Evolutionary conservation across 768 basidiomycete genomes (phyloP).

Genomic region (Gymnopilus junonius): DNA sequence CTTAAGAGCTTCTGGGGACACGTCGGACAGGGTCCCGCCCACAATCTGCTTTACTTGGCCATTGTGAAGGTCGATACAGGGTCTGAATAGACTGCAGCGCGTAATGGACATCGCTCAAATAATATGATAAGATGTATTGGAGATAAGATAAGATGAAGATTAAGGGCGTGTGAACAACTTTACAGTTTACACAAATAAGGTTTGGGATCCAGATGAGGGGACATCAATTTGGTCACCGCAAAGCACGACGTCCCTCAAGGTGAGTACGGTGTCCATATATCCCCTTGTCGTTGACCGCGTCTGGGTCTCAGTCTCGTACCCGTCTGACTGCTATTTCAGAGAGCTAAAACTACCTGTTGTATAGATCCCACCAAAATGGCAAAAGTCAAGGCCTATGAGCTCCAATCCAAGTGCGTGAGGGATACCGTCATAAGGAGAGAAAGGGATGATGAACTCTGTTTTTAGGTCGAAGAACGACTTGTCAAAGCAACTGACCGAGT

Average conservation of each 20-base stretch:
- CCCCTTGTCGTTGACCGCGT: background rate
- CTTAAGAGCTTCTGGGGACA: constrained; percentile 58
- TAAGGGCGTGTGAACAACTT: constrained; percentile 39
- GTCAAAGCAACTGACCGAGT: constrained; percentile 88
- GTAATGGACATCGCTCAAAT: constrained; percentile 34
- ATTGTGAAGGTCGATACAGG: constrained; percentile 96
- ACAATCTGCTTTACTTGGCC: constrained; percentile 99
- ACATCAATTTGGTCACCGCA: constrained; percentile 36
- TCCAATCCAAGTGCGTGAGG: constrained; percentile 85
- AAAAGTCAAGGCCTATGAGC: constrained; percentile 96
- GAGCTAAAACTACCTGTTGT: constrained; percentile 11
- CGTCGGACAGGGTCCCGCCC: constrained; percentile 87
- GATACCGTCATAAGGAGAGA: background rate
- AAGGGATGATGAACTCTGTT: constrained; percentile 20
- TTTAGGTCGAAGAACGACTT: constrained; percentile 95
- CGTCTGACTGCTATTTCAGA: background rate
- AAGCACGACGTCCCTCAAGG: constrained; percentile 50
- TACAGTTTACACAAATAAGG: constrained; percentile 53
- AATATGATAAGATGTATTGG: background rate
- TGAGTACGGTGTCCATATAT: constrained; percentile 33
- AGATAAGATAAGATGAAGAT: constrained; percentile 36
- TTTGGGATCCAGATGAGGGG: constrained; percentile 39
- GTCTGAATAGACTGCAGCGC: constrained; percentile 69
- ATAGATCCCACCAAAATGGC: constrained; percentile 65
- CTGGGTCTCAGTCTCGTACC: background rate